Evolutionary conservation across 768 basidiomycete genomes (phyloP).

Genomic region (Boletales sp.): DNA sequence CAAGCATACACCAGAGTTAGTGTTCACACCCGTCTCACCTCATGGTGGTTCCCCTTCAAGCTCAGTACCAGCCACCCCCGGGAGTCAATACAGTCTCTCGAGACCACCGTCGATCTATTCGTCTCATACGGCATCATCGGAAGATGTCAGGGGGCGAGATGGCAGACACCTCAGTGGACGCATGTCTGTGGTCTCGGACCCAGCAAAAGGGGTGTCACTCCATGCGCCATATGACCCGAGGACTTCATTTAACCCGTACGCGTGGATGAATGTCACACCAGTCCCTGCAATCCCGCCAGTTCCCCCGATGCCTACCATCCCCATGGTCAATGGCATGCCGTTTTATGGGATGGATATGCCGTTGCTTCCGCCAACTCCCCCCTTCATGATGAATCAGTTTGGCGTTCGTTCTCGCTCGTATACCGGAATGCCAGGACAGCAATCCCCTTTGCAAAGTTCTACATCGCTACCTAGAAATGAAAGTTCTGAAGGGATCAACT

Average conservation of each 20-base stretch:
- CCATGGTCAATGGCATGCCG: conserved; percentile 36
- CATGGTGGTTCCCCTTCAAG: conserved; percentile 49
- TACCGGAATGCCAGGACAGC: conserved; percentile 30
- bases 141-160: conserved; percentile 46
- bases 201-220: conserved; percentile 27
- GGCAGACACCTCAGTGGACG: conserved; percentile 37
- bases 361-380: conserved; percentile 66
- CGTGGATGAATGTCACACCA: conserved; percentile 30
- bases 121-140: conserved; percentile 51
- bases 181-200: conserved; percentile 37
- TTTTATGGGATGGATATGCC: conserved; percentile 59
- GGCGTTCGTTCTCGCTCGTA: conserved; percentile 38
- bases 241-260: conserved; percentile 25
- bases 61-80: conserved; percentile 40
- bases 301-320: conserved; percentile 33
- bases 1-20: conserved; percentile 46
- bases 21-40: conserved; percentile 31
- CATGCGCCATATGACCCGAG: conserved; percentile 27
- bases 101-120: conserved; percentile 58
- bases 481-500: conserved; percentile 22
- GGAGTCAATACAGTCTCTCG: conserved; percentile 38
- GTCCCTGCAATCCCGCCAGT: conserved; percentile 40
- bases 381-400: conserved; percentile 69
- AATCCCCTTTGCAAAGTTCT: conserved; percentile 22
- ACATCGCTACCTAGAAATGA: conserved; percentile 20